Base-by-base conservation (phyloP, 2,329 filamentous ascomycete species). In the Biscogniauxia marginata region DNA sequence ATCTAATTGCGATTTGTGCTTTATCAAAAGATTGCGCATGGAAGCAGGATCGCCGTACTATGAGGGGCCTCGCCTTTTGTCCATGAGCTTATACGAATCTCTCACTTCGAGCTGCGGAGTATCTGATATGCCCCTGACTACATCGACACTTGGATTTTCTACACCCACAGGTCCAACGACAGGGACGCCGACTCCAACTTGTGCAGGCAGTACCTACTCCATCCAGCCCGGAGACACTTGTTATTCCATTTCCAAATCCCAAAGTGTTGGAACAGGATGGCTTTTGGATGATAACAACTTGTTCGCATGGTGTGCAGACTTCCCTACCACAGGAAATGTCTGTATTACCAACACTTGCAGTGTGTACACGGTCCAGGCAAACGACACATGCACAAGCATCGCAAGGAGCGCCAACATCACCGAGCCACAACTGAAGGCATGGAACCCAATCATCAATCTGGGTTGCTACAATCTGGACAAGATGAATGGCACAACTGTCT, bases 371-470 rank as follows among this genome's bases (percentile, higher is more conserved):
- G 64, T 67, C 9, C 18, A 55, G 30, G 49, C 43, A 2, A 59
- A 61, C 25, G 60, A 64, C 45, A 67, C 66, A 4, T 68, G 65
- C 52, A 53, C 52, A 11, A 49, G 49, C 5, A 59, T 69, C 20
- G 59, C 65, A 19, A 59, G 43, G 22, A 23, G 44, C 6, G 25
- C 52, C 25, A 62, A 57, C 43, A 54, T 65, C 24, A 66, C 59
- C 4, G 50, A 54, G 7, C 21, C 63, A 8, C 63, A 64, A 39
- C 50, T 70, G 13, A 46, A 52, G 19, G 53, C 60, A 2, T 68
- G 65, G 66, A 70, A 70, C 46, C 65, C 64, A 19, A 53, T 53
- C 30, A 64, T 65, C 46, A 54, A 66, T 49, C 21, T 30, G 2
- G 57, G 50, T 39, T 67, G 65, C 30, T 58, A 54, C 34, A 67